Evolutionary conservation across 2,329 filamentous ascomycete genomes (phyloP), one percentile per base, ranked within the genome.

Genomic region (Colletotrichum higginsianum): DNA sequence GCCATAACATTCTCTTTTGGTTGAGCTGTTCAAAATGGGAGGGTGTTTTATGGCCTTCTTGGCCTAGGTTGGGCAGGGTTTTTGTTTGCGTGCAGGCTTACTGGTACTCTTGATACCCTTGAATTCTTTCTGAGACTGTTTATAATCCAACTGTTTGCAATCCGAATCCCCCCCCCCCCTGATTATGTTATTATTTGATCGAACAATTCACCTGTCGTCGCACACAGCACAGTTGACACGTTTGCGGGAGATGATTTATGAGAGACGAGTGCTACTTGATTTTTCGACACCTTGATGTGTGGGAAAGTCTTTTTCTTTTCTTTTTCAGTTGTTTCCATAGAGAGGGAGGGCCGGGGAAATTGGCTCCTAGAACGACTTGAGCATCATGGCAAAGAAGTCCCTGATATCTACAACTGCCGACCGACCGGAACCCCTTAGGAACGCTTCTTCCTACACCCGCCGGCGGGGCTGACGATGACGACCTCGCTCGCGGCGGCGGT

Each of bases 401-500:
- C 8, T 11, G 30, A 8, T 9, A 26, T 35, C 40, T 12, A 55
- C 30, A 23, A 35, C n/a, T 49, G 44, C 12, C 11, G 26, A 16
- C 16, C 58, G 18, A 18, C 8, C n/a, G 26, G 26, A 26, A 26
- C 53, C 30, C 30, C 30, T 35, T 23, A 56, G 21, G 30, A n/a
- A 56, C 7, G 15, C 38, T n/a, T 46, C 38, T 15, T 46, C 3
- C n/a, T 15, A 35, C 61, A 63, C 4, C 49, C 38, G 5, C 23
- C 7, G 16, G 21, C 50, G 18, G 52, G 69, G 18, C 78, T 80
- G 68, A 85, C 58, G 66, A 85, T 55, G 2, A 79, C 83, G 0
- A 80, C 86, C 64, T 83, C 82, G 38, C 84, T 83, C 74, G 87
- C 85, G 56, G 77, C 77, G 16, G 87, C 84, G 16, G 71, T n/a